Evolutionary conservation across 352 stramenopile genomes (phyloP), one percentile per base, ranked within the genome.

Genomic region (Aphanomyces invadans): DNA sequence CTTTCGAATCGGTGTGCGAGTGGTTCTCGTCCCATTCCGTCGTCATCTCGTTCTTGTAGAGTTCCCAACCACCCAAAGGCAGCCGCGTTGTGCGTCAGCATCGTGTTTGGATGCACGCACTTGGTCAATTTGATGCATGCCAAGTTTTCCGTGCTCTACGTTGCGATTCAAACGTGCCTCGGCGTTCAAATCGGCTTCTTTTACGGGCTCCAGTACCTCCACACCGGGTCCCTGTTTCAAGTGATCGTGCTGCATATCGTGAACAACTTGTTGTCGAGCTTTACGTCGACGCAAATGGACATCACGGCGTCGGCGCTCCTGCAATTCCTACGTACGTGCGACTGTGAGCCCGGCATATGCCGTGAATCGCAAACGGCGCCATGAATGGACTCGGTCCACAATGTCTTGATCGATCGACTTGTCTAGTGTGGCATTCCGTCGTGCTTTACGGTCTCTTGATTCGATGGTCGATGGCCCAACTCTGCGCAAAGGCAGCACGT

Each of bases 191-290:
- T 67, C 21, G 60, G 60, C 44, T 42, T 57, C 19, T 67, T 48
- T 33, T 67, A 67, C 29, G 29, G 36, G 3, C 12, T 67, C 15
- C 36, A 29, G 4, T 67, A 55, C 23, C n/a, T 51, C 36, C 60
- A 29, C 10, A 67, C 45, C 9, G 4, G 31, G 31, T 57, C 29
- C 10, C 25, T 67, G 5, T 23, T 15, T 25, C 26, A 67, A n/a
- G 21, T n/a, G 4, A n/a, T 67, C 28, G 25, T 57, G 19, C 39
- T 67, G 19, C 60, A 67, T 42, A 29, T 67, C 21, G 60, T 67
- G 28, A 67, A 67, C 49, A 67, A 67, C 28, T 29, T 67, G 12
- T 28, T 67, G 10, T 67, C 60, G 36, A 67, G 60, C 60, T 67
- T 67, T 57, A 33, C 46, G 5, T 67, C 60, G 32, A 67, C 60